Percentiles rank a stretch among this genome's conserved stretches.
Conservation (phyloP, 495 filamentous ascomycete species). For the Trichoderma gamsii region DNA sequence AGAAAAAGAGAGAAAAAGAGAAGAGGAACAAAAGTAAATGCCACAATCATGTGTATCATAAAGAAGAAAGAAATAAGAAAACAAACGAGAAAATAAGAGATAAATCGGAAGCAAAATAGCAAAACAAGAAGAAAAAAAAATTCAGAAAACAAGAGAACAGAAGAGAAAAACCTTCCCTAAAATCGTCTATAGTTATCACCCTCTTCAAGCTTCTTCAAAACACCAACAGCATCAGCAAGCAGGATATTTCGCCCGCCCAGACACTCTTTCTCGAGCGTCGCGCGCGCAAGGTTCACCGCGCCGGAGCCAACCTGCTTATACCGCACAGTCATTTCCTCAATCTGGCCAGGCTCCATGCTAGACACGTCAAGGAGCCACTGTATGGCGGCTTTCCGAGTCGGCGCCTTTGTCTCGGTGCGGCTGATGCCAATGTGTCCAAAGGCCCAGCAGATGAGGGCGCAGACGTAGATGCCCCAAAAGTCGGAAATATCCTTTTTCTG, state of each 20-base stretch:
- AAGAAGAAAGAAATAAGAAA: neutral
- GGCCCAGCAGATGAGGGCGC: constrained; percentile 45
- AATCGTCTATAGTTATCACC: constrained; percentile 33
- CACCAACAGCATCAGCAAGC: constrained; percentile 39
- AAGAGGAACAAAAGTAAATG: neutral
- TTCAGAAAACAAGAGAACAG: neutral
- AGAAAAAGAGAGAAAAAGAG: too few species aligned
- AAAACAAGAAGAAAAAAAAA: neutral
- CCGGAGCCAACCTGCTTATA: constrained; percentile 29
- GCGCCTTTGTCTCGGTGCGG: constrained; percentile 25
- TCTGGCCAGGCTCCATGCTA: constrained; percentile 37
- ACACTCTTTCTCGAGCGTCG: constrained; percentile 36
- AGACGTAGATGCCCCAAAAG: constrained; percentile 45
- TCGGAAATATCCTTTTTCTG: constrained; percentile 37
- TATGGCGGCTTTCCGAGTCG: constrained; percentile 41
- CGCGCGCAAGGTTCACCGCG: constrained; percentile 35
- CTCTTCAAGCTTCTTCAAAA: constrained; percentile 41
- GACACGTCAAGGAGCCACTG: constrained; percentile 60
- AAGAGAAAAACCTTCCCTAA: constrained; percentile 16
- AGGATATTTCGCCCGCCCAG: constrained; percentile 33
- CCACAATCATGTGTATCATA: neutral
- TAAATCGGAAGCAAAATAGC: neutral
- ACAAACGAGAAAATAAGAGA: neutral
- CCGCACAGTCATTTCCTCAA: constrained; percentile 25
- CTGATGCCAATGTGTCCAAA: constrained; percentile 39